A percentile compares a stretch with the other conserved stretches of the same genome.
Conservation (phyloP, 2,329 filamentous ascomycete species). For the Pseudocercospora vitis region DNA sequence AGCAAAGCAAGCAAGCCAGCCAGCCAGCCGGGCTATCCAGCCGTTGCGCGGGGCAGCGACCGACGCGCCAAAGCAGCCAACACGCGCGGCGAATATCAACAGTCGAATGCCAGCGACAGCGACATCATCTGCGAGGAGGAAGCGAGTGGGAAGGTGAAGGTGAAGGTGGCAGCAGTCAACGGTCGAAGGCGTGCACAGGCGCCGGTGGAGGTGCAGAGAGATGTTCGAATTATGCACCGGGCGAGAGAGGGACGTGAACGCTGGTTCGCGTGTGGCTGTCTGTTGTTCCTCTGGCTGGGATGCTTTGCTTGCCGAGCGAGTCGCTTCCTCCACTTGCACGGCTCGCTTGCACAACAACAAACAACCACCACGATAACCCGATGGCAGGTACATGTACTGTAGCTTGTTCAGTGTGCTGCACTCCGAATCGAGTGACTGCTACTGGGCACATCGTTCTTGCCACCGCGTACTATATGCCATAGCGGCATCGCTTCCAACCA, state of each 20-base stretch:
- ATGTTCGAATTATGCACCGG: neutral
- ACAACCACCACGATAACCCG: too few species aligned
- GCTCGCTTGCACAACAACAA: too few species aligned
- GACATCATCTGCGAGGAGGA: neutral
- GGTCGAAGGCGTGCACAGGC: neutral
- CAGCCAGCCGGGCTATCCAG: neutral
- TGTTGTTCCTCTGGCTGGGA: too few species aligned
- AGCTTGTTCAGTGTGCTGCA: too few species aligned
- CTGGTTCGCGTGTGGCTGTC: too few species aligned
- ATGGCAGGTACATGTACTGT: too few species aligned
- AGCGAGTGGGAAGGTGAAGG: neutral
- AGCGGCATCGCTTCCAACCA: slow-evolving; percentile 5
- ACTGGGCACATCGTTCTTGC: slow-evolving; percentile 1
- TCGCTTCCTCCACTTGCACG: too few species aligned
- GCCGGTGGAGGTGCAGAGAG: neutral
- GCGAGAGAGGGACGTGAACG: too few species aligned
- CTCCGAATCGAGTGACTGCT: neutral
- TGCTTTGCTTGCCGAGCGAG: too few species aligned
- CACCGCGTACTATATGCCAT: neutral
- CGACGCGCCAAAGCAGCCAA: slow-evolving; percentile 6
- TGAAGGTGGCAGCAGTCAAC: neutral
- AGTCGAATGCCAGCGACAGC: neutral
- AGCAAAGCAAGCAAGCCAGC: slow-evolving; percentile 1
- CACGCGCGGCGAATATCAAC: neutral
- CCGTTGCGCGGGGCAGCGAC: slow-evolving; percentile 5